Conservation (phyloP, 1,284 basidiomycete species). For the Cutaneotrichosporon arboriforme region DNA sequence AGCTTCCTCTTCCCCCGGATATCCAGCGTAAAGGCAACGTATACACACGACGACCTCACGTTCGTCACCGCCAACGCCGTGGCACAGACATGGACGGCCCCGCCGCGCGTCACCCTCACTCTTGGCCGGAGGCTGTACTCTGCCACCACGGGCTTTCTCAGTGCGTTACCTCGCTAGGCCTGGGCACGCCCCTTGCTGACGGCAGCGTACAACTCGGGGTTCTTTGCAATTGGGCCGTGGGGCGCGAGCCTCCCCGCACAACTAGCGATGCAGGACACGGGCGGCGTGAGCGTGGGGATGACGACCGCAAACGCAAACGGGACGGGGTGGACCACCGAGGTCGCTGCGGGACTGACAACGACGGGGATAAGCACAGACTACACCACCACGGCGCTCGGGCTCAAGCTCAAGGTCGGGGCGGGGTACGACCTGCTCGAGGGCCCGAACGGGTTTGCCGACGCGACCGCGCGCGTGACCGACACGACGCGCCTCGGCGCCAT, state of each 20-base stretch:
- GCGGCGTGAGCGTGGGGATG: constrained; percentile 40
- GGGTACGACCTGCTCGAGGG: constrained; percentile 26
- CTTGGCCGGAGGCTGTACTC: constrained; percentile 49
- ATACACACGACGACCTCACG: constrained; percentile 49
- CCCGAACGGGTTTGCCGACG: constrained; percentile 36
- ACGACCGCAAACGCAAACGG: constrained; percentile 32
- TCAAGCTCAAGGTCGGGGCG: constrained; percentile 49
- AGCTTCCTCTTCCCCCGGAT: constrained; percentile 50
- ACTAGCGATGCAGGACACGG: constrained; percentile 22
- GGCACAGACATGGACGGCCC: constrained; percentile 32
- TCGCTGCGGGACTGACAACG: constrained; percentile 31
- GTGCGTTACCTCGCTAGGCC: constrained; percentile 24
- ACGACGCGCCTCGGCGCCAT: constrained; percentile 33
- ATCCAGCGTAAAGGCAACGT: constrained; percentile 49
- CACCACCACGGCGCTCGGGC: constrained; percentile 46
- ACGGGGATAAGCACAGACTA: constrained; percentile 46
- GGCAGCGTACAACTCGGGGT: constrained; percentile 47
- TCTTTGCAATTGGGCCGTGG: constrained; percentile 49
- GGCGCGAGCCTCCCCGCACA: constrained; percentile 31
- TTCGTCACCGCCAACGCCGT: constrained; percentile 45
- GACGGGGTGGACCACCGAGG: constrained; percentile 45
- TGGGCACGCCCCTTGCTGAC: not conserved
- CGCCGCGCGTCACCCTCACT: constrained; percentile 49
- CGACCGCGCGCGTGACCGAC: constrained; percentile 38
- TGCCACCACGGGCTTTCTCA: constrained; percentile 46